phyloP scores from a whole-genome alignment of 371 early-diverging fungal genomes.

The Mucor piriformis region DNA sequence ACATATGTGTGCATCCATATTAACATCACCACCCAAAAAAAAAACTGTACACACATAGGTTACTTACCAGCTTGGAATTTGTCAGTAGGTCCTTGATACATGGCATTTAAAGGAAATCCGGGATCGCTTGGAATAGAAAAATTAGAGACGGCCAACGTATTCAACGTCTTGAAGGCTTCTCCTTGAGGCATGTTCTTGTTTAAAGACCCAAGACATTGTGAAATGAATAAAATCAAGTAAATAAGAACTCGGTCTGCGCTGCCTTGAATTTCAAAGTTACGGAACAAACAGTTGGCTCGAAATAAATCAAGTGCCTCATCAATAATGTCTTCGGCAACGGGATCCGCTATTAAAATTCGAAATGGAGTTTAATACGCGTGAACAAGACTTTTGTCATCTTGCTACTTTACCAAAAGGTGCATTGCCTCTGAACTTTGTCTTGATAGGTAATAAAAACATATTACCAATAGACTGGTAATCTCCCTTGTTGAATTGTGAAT shows the following conservation, averaged over 20 bases:
- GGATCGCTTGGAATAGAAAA: conserved; percentile 95
- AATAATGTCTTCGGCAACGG: conserved; percentile 80
- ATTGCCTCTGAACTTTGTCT: conserved; percentile 87
- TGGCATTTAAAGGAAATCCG: conserved; percentile 86
- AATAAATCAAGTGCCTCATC: conserved; percentile 93
- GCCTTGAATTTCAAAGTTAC: conserved; percentile 98
- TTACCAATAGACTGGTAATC: conserved; percentile 81
- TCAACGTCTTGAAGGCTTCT: conserved; percentile 77
- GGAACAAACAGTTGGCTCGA: conserved; percentile 95
- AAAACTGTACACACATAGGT: background rate
- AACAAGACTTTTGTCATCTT: background rate
- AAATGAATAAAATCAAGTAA: conserved; percentile 91
- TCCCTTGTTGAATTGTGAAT: conserved; percentile 84
- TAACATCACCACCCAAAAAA: background rate
- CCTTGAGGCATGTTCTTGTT: conserved; percentile 63
- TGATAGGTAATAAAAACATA: conserved; percentile 87
- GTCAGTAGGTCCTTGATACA: conserved; percentile 80
- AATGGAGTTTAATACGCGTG: background rate
- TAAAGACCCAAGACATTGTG: conserved; percentile 80
- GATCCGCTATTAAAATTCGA: conserved; percentile 47
- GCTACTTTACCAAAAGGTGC: conserved; percentile 64
- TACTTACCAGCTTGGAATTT: conserved; percentile 76
- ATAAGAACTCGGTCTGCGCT: conserved; percentile 91
- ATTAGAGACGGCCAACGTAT: conserved; percentile 83
- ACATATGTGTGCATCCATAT: background rate